Conservation (phyloP, 1,284 basidiomycete genomes). For the Sanghuangporus sanghuang region DNA sequence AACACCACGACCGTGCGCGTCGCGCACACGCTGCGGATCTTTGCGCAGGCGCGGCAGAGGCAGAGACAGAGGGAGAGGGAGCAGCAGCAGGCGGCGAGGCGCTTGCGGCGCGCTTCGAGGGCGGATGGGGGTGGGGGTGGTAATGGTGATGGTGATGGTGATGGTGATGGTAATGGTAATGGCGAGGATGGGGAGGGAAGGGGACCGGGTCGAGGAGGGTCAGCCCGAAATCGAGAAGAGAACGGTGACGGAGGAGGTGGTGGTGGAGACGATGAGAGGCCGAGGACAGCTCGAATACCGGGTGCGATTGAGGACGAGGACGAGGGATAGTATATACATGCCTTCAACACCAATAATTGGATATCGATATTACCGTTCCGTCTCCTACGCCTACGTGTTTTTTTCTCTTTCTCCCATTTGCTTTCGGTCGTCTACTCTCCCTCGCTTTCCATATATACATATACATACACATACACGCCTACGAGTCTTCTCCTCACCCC, state of each 20-base stretch:
- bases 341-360: not conserved
- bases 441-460: not conserved
- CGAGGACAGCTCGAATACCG: not conserved
- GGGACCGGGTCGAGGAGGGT: too few relatives aligned
- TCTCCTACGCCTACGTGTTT: not conserved
- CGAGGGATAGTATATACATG: not conserved
- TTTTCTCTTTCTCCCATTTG: not conserved
- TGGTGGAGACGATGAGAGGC: not conserved
- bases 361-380: not conserved
- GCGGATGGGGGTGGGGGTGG: not conserved
- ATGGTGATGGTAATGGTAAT: not conserved
- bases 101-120: not conserved
- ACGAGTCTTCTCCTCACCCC: not conserved
- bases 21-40: not conserved
- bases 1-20: constrained; percentile 4
- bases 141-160: not conserved
- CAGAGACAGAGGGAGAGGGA: constrained; percentile 2
- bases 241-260: not conserved
- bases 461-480: too few relatives aligned
- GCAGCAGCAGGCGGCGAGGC: not conserved
- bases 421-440: not conserved
- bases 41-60: not conserved
- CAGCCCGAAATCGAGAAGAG: not conserved
- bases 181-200: not conserved
- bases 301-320: constrained; percentile 14